Evolutionary conservation across 306 rosid species (phyloP), one percentile per base, ranked within the genome.

Genomic region (Cicer yamashitae): DNA sequence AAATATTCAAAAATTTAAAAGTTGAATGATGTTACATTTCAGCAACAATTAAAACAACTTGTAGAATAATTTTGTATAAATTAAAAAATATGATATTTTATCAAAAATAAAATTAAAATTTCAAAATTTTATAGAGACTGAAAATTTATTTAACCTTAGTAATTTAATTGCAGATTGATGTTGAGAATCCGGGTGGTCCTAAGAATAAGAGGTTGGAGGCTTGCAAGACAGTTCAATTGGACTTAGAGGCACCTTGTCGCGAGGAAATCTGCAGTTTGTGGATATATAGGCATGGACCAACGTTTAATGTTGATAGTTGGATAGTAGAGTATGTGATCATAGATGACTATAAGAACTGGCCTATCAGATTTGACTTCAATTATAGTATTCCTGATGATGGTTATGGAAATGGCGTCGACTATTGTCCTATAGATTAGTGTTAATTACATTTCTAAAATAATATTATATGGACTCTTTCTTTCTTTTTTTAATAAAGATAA

Each of bases 251-350:
- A 39, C 2, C 25, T 8, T 92, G 94, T 74, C 67, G 80, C 0
- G 41, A 67, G 48, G 71, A 80, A 82, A 66, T 92, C 43, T 92
- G 96, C 71, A 70, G 47, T 14, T 43, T 92, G 11, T 74, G 60
- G 97, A 18, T 18, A 18, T 18, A 0, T 18, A 18, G 20, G 1
- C 0, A 1, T 18, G 20, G 20, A 20, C 22, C 22, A 20, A 18
- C 0, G 20, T 18, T 18, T 18, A 1, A 22, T 18, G 20, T 0
- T 18, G 20, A 18, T 18, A 18, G 93, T 10, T 92, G 94, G 97
- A 82, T 63, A 15, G 87, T 86, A 20, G 89, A 92, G 45, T 74
- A 69, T 37, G 87, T 92, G 50, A 83, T 74, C 20, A 77, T 82
- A 44, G 40, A 45, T n/a, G 85, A 94, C 1, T 59, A 69, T 50